Base-by-base conservation (phyloP, 2,329 filamentous ascomycete species). In the Colletotrichum eremochloae region DNA sequence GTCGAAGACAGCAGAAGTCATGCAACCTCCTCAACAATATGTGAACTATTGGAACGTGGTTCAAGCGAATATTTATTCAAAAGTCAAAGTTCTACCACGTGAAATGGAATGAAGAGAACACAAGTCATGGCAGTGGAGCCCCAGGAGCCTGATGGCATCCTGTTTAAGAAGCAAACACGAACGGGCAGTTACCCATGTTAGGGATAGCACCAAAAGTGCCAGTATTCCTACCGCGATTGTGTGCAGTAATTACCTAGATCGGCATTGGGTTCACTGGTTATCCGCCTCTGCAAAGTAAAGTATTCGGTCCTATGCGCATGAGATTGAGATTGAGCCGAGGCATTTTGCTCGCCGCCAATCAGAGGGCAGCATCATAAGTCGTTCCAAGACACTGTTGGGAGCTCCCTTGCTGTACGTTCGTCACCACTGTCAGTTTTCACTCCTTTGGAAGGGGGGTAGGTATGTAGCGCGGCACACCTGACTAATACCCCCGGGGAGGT, bases 81-180 rank as follows among this genome's bases (percentile, higher is more conserved):
- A 53, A 40, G 31, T 42, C 56, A 61, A 62, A 33, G 46, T 8
- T 46, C 42, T 20, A 29, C 38, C 65, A 68, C 68, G 65, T 63
- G 69, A 69, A 60, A 62, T 33, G 20, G 56, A 42, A 18, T 5
- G 4, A 3, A 62, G 20, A 36, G 29, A 52, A 65, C 62, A 71
- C 29, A 73, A 71, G 67, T 71, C 56, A 71, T 58, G 56, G 36
- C 15, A 62, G 69, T 72, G 69, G 69, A 68, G 60, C 66, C 69
- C 31, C 18, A 24, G 40, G 48, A 38, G 33, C 62, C 24, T 31
- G 24, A 48, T 48, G 46, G 65, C 56, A 68, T 68, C 44, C 60
- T 20, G 33, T 42, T 29, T 62, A 46, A 29, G 58, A 62, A n/a
- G 52, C 58, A 67, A 61, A 38, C 48, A 65, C 29, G 5, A 48